These are phyloP conservation scores for Sclerotinia glacialis DNA, from an alignment of 2,329 filamentous ascomycete genomes.

Conservation along the genomic window DNA sequence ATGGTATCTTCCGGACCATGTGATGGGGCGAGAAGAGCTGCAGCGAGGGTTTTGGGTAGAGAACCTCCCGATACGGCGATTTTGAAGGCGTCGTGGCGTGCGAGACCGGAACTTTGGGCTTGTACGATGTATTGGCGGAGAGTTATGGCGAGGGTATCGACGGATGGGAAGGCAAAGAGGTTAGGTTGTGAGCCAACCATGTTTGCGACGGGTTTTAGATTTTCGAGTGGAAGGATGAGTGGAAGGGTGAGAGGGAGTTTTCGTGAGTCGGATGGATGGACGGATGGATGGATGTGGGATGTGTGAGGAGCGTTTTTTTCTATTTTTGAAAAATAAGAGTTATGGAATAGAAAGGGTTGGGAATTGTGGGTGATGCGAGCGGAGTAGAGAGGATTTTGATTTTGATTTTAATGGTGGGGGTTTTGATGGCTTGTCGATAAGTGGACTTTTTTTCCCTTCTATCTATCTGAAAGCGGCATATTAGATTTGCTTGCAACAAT, in stretches of 20 bases:
- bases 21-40: slow-evolving; percentile 66
- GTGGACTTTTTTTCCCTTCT: slow-evolving; percentile 6
- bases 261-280: background rate
- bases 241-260: background rate
- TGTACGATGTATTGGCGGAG: slow-evolving; percentile 81
- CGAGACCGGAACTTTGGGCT: slow-evolving; percentile 74
- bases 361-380: slow-evolving; percentile 15
- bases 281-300: background rate
- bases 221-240: background rate
- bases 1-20: slow-evolving; percentile 57
- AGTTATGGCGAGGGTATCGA: slow-evolving; percentile 67
- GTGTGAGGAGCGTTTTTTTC: background rate
- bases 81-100: slow-evolving; percentile 82
- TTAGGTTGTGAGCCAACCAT: slow-evolving; percentile 47
- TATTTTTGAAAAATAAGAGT: background rate
- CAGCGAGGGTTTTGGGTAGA: slow-evolving; percentile 81
- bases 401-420: slow-evolving; percentile 18
- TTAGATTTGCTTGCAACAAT: slow-evolving; percentile 8
- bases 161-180: slow-evolving; percentile 76
- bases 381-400: background rate
- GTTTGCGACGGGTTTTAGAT: slow-evolving; percentile 11
- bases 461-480: slow-evolving; percentile 10
- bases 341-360: background rate
- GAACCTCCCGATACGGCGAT: slow-evolving; percentile 92
- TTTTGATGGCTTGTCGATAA: background rate